Conservation (phyloP, 2,329 filamentous ascomycete genomes). For the Trichoderma oligosporum region DNA sequence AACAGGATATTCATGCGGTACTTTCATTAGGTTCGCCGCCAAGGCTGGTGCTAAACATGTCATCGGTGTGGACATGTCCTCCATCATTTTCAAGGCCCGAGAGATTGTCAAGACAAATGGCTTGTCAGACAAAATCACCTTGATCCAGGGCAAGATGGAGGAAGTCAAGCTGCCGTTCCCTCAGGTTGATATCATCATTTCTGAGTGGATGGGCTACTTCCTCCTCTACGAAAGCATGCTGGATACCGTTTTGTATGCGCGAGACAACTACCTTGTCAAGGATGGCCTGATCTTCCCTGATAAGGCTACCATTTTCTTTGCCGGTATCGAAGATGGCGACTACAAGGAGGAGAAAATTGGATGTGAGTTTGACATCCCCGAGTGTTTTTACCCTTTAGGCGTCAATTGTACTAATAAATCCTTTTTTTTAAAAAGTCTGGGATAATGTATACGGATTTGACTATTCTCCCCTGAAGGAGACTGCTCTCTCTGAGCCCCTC, state of each 20-base stretch:
- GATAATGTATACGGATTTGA: constrained; percentile 99
- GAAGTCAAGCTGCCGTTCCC: constrained; percentile 90
- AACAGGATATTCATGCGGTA: constrained; percentile 15
- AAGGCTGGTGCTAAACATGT: constrained; percentile 97
- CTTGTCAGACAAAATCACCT: constrained; percentile 91
- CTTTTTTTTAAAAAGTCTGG: constrained; percentile 68
- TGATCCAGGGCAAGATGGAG: constrained; percentile 99
- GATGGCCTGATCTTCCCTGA: constrained; percentile 96
- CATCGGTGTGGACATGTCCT: constrained; percentile 98
- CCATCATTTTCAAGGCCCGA: constrained; percentile 96
- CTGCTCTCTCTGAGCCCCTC: constrained; percentile 89
- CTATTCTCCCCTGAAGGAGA: constrained; percentile 89
- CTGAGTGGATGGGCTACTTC: constrained; percentile 99
- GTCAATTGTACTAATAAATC: not conserved
- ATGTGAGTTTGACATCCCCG: constrained; percentile 58
- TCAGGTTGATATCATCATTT: constrained; percentile 99
- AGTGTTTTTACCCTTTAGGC: fast-evolving
- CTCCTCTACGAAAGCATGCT: constrained; percentile 98
- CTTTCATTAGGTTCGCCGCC: constrained; percentile 75
- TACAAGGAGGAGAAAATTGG: constrained; percentile 99
- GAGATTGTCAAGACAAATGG: constrained; percentile 93
- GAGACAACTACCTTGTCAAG: constrained; percentile 83
- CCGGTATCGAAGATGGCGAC: constrained; percentile 95
- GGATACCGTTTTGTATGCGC: constrained; percentile 94
- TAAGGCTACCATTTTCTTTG: constrained; percentile 96